These are phyloP conservation scores for Fusarium compactum DNA, from an alignment of 2,329 filamentous ascomycete species.

Conservation along the genomic window DNA sequence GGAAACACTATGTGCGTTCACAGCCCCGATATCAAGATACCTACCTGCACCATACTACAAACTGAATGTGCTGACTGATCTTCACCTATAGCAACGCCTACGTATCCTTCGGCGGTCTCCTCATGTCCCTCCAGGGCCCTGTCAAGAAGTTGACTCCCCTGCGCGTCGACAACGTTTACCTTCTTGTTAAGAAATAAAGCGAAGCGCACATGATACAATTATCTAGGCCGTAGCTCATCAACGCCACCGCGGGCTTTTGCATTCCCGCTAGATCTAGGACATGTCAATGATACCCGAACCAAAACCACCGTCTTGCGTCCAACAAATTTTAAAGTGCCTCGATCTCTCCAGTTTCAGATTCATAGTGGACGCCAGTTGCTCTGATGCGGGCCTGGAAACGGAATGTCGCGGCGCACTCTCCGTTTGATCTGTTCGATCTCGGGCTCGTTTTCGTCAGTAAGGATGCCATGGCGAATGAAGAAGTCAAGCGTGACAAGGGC, in stretches of 20 bases:
- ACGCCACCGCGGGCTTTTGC: constrained; percentile 17
- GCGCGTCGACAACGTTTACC: constrained; percentile 92
- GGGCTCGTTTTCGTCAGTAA: constrained; percentile 83
- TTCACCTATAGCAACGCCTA: constrained; percentile 80
- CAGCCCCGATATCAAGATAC: neutral
- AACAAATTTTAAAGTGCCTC: constrained; percentile 19
- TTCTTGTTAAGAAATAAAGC: constrained; percentile 88
- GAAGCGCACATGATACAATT: constrained; percentile 20
- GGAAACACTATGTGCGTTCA: constrained; percentile 80
- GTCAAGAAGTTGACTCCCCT: constrained; percentile 95
- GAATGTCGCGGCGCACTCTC: constrained; percentile 81
- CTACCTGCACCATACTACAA: neutral
- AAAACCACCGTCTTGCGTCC: constrained; percentile 24
- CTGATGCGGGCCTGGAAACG: constrained; percentile 79
- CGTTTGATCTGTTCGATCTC: constrained; percentile 80
- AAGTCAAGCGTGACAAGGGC: constrained; percentile 88
- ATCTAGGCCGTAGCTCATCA: constrained; percentile 27
- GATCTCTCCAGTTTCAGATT: constrained; percentile 7
- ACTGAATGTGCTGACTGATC: constrained; percentile 25
- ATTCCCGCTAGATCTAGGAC: constrained; percentile 38
- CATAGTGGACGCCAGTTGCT: constrained; percentile 47
- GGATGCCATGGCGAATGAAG: constrained; percentile 84
- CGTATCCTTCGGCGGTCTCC: constrained; percentile 90
- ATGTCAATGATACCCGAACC: constrained; percentile 46
- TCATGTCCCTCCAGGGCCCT: constrained; percentile 92